phyloP scores from a whole-genome alignment of 331 rosid genomes.

The Telfairia occidentalis region DNA sequence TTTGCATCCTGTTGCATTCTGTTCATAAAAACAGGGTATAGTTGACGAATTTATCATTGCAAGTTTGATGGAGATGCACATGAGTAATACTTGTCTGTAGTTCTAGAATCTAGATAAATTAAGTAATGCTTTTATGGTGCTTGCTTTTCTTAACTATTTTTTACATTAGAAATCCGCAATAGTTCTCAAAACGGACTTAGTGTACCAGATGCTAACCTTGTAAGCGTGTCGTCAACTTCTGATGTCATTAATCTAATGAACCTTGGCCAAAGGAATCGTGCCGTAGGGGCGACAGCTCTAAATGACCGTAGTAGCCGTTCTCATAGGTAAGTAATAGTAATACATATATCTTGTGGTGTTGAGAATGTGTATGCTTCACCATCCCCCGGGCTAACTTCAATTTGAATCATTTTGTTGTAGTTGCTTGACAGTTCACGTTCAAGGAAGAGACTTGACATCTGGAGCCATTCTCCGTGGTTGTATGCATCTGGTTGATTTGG shows the following conservation, averaged over 20 bases:
- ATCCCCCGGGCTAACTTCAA: slow-evolving; percentile 4
- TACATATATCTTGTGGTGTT: not conserved
- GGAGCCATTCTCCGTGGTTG: slow-evolving; percentile 75
- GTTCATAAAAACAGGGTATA: not conserved
- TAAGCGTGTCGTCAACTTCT: slow-evolving; percentile 60
- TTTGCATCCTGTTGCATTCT: not conserved
- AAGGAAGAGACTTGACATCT: slow-evolving; percentile 87
- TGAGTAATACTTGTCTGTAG: not conserved
- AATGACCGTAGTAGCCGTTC: slow-evolving; percentile 99
- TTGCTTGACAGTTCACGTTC: slow-evolving; percentile 98
- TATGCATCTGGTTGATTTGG: slow-evolving; percentile 97
- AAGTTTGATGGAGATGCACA: not conserved
- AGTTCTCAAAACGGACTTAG: slow-evolving; percentile 83
- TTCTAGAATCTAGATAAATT: not conserved
- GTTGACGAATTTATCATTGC: not conserved
- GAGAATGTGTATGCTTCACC: slow-evolving; percentile 6
- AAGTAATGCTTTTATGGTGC: not conserved
- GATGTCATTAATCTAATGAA: slow-evolving; percentile 90
- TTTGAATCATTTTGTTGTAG: slow-evolving; percentile 40
- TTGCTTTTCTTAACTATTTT: slow-evolving; percentile 32
- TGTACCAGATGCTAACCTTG: slow-evolving; percentile 87
- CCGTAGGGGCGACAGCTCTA: slow-evolving; percentile 93
- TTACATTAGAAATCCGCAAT: slow-evolving; percentile 80
- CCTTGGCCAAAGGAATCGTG: slow-evolving; percentile 92
- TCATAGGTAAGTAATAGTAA: slow-evolving; percentile 49